Percentiles rank a stretch among this genome's conserved stretches.
These are phyloP conservation scores for Pugionium cornutum DNA, from an alignment of 345 rosid genomes.

Conservation along the genomic window DNA sequence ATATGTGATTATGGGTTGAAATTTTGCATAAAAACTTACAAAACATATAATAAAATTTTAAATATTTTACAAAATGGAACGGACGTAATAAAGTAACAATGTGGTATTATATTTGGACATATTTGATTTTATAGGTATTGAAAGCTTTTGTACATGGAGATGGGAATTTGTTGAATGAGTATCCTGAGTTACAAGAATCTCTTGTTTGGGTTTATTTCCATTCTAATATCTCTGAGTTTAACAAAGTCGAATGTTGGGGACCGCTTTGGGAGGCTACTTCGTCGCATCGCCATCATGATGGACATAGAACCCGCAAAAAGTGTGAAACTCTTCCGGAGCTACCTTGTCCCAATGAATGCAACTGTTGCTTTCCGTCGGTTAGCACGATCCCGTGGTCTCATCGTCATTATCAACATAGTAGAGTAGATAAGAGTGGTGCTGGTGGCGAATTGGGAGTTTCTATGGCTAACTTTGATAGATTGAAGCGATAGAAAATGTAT, in stretches of 20 bases:
- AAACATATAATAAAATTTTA: too few species aligned
- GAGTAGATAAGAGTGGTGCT: too few species aligned
- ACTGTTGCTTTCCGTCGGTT: constrained; percentile 66
- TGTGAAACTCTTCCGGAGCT: constrained; percentile 40
- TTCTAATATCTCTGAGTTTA: constrained; percentile 71
- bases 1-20: too few species aligned
- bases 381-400: constrained; percentile 55
- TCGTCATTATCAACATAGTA: too few species aligned
- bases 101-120: too few species aligned
- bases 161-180: constrained; percentile 59
- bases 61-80: too few species aligned
- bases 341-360: constrained; percentile 50
- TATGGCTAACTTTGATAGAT: too few species aligned
- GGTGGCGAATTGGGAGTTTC: too few species aligned
- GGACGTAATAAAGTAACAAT: too few species aligned
- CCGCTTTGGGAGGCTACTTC: constrained; percentile 56
- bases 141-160: constrained; percentile 90
- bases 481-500: too few species aligned
- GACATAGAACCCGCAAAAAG: constrained; percentile 3
- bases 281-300: background rate
- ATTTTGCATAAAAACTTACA: too few species aligned
- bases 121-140: constrained; percentile 50
- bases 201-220: constrained; percentile 92
- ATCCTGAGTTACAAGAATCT: constrained; percentile 79
- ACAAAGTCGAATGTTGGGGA: constrained; percentile 85